phyloP scores from a whole-genome alignment of 495 filamentous ascomycete genomes.

The Hypoxylon subgilvum region DNA sequence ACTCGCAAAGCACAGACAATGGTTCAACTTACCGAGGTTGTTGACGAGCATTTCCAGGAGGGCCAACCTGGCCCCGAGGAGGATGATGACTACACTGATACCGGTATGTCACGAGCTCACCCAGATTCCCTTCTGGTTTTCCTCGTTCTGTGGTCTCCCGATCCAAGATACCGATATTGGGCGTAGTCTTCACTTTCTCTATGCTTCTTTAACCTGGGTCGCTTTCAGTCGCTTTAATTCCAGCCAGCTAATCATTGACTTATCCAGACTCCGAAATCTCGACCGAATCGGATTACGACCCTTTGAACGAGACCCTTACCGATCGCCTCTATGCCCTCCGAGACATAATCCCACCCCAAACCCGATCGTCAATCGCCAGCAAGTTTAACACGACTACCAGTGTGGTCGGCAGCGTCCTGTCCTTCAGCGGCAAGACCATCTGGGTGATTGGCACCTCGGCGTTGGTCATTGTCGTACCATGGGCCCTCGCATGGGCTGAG shows the following conservation, averaged over 20 bases:
- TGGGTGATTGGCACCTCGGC: conserved; percentile 88
- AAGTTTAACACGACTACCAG: conserved; percentile 60
- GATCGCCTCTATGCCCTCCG: conserved; percentile 85
- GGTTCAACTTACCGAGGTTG: conserved; percentile 95
- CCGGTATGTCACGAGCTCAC: conserved; percentile 62
- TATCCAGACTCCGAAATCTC: conserved; percentile 69
- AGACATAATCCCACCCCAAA: conserved; percentile 87
- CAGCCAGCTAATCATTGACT: conserved; percentile 22
- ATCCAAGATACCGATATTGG: too few relatives aligned
- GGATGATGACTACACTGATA: conserved; percentile 88
- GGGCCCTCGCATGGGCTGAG: conserved; percentile 88
- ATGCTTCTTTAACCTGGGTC: too few relatives aligned
- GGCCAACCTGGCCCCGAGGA: conserved; percentile 74
- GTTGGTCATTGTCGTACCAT: conserved; percentile 89
- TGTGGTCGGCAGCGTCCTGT: conserved; percentile 62
- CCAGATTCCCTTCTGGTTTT: conserved; percentile 6
- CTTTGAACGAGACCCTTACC: conserved; percentile 66
- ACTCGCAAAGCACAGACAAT: conserved; percentile 54
- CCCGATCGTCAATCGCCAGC: conserved; percentile 70
- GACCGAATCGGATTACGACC: conserved; percentile 60
- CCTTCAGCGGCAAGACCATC: conserved; percentile 78
- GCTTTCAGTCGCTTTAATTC: background rate
- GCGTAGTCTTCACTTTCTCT: too few relatives aligned
- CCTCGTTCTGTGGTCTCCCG: background rate
- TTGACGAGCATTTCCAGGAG: conserved; percentile 89